These are phyloP conservation scores for Phytophthora vignae DNA, from an alignment of 352 stramenopile species.

Conservation along the genomic window DNA sequence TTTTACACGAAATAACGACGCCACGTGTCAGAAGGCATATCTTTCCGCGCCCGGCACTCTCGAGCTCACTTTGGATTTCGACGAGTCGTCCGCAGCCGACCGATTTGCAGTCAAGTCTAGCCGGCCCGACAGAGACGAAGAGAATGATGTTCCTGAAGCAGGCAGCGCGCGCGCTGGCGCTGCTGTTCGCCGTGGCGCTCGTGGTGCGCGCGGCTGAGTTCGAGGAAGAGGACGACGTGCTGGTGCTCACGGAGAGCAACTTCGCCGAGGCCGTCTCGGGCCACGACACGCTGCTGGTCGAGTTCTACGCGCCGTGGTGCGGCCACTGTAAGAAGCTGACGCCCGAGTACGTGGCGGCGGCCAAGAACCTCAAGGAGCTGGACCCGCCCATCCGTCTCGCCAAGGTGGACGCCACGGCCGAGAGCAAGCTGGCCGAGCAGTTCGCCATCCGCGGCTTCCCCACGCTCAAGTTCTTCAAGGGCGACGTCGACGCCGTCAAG, in stretches of 20 bases:
- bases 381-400: conserved; percentile 82
- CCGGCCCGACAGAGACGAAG: conserved; percentile 15
- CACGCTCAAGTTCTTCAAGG: conserved; percentile 95
- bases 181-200: conserved; percentile 61
- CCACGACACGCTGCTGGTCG: conserved; percentile 90
- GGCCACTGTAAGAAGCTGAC: conserved; percentile 95
- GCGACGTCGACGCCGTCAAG: conserved; percentile 79
- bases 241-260: conserved; percentile 93
- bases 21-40: conserved; percentile 8
- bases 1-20: too few species aligned
- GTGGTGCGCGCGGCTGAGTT: conserved; percentile 58
- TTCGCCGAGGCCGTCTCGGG: conserved; percentile 89
- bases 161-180: conserved; percentile 47
- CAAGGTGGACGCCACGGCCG: conserved; percentile 90
- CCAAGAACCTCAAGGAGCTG: conserved; percentile 80
- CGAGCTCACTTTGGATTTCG: conserved; percentile 60
- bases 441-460: conserved; percentile 91
- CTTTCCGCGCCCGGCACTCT: neutral
- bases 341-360: conserved; percentile 91
- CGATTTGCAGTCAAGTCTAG: conserved; percentile 12
- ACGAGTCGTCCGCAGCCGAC: conserved; percentile 23
- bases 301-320: conserved; percentile 97
- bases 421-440: conserved; percentile 82
- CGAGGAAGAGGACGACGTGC: conserved; percentile 91
- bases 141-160: conserved; percentile 74